These are phyloP conservation scores for Parsonsia alboflavescens DNA, from an alignment of 257 asterid species.

Conservation along the genomic window DNA sequence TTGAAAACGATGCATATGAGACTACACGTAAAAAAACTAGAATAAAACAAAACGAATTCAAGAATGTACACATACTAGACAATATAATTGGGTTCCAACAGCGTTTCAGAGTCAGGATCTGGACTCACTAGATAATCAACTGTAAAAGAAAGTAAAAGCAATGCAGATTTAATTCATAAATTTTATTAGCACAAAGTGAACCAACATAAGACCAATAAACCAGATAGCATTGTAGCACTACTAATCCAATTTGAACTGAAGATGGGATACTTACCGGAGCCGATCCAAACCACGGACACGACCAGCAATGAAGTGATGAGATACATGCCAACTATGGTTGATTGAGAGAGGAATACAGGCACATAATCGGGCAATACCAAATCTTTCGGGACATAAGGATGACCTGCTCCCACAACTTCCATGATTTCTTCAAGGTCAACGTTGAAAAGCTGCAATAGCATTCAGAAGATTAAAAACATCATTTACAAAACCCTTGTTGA, in stretches of 20 bases:
- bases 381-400: constrained; percentile 69
- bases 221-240: neutral
- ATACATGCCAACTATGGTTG: constrained; percentile 52
- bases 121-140: neutral
- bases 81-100: neutral
- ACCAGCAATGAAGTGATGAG: constrained; percentile 50
- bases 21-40: neutral
- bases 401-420: constrained; percentile 31
- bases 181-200: neutral
- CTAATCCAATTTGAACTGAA: neutral
- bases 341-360: constrained; percentile 48
- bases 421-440: constrained; percentile 6
- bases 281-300: constrained; percentile 64
- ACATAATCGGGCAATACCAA: constrained; percentile 57
- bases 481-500: neutral
- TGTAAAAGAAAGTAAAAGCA: neutral
- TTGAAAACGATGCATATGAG: neutral
- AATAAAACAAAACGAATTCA: neutral
- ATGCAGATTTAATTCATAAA: neutral
- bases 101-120: neutral
- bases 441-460: constrained; percentile 5
- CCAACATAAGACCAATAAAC: neutral
- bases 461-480: neutral
- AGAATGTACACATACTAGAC: neutral
- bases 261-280: constrained; percentile 48